Base-by-base conservation (phyloP, 2,329 filamentous ascomycete genomes). In the Pseudogymnoascus sp. region DNA sequence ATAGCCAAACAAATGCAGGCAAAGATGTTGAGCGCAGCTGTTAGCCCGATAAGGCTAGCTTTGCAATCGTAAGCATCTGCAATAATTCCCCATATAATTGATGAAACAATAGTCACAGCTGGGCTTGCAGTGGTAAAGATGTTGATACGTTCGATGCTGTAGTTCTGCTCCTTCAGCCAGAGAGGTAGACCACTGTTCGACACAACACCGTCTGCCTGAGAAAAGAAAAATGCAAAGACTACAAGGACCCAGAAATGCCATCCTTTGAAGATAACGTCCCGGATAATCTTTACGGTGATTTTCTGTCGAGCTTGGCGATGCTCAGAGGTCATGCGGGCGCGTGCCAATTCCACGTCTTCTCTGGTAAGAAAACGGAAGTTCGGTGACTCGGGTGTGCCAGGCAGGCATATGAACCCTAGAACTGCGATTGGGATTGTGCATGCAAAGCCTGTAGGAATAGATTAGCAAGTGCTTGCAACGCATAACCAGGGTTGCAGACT, bases 221-320 rank as follows among this genome's bases (percentile, higher is more conserved):
- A 60, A 16, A 68, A 67, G 28, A 65, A 66, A 28, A 68, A 69
- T 11, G 67, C 67, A 5, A 68, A 12, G 11, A 62, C 43, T 1
- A 67, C 64, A 20, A 69, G 50, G 14, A 68, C 38, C 65, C 66
- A 69, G 43, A 68, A 68, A 35, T 69, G 67, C 67, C 67, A 69
- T 25, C 65, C 60, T 12, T 39, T 50, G 22, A 47, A 47, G n/a
- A 69, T 65, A n/a, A 62, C 28, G 12, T 57, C 22, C 7, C 64
- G 62, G 54, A 68, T 65, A 2, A 69, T 65, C 58, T 68, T 69
- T 65, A 25, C 39, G 28, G n/a, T 68, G 63, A 65, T 66, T 67
- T 7, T 64, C 60, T 3, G 66, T 62, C 12, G 64, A 59, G 8
- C 67, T 66, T 8, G 67, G 62, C 3, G 65, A 59, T 16, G 62